Conservation (phyloP, 2,329 filamentous ascomycete genomes). For the Akanthomyces lecanii region DNA sequence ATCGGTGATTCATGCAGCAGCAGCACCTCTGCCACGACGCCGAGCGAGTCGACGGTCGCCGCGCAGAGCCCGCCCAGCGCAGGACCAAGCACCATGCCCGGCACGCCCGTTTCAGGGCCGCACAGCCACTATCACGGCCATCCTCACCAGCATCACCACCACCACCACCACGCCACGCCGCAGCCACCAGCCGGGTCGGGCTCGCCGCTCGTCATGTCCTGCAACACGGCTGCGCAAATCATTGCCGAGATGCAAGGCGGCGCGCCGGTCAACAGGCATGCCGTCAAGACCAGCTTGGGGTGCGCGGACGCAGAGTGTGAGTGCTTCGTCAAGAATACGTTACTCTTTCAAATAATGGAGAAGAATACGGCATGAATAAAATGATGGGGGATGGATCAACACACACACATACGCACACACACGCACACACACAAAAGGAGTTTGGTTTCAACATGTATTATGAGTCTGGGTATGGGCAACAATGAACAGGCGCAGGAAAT, state of each 20-base stretch:
- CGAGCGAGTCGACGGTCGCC: conserved; percentile 4
- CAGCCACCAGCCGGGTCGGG: neutral
- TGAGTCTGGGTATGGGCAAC: conserved; percentile 8
- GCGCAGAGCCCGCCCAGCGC: conserved; percentile 14
- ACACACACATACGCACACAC: neutral
- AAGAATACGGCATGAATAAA: neutral
- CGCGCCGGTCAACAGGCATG: conserved; percentile 21
- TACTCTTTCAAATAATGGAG: conserved; percentile 18
- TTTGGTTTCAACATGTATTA: conserved; percentile 12
- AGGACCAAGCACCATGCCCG: conserved; percentile 16
- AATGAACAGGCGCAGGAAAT: neutral
- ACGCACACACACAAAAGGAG: conserved; percentile 6
- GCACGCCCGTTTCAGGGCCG: conserved; percentile 9
- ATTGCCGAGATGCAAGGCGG: conserved; percentile 38
- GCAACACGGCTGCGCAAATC: conserved; percentile 33
- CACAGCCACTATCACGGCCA: conserved; percentile 7
- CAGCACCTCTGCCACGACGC: conserved; percentile 3
- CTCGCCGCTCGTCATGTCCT: conserved; percentile 33
- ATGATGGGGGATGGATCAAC: neutral
- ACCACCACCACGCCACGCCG: neutral
- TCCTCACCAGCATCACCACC: neutral
- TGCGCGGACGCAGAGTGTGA: conserved; percentile 22
- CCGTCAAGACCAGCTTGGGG: conserved; percentile 28
- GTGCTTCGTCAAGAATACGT: conserved; percentile 20
- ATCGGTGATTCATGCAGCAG: conserved; percentile 27